These are phyloP conservation scores for Suillus tomentosus DNA, from an alignment of 768 basidiomycete genomes.

Conservation along the genomic window DNA sequence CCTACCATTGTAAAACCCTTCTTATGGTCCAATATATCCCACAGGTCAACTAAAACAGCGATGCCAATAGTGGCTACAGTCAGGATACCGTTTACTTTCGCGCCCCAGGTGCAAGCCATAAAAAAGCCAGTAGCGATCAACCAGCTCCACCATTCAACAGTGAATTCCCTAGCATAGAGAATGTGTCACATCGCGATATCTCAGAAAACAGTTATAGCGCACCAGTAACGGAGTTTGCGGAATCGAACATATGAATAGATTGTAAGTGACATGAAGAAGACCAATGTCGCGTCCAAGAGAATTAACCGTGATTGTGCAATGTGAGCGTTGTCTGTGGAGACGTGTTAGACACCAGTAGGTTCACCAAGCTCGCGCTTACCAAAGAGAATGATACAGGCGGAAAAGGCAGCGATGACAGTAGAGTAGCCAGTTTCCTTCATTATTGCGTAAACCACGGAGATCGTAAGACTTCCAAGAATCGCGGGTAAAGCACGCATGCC, in stretches of 20 bases:
- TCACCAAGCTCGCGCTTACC: constrained; percentile 53
- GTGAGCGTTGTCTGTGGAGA: constrained; percentile 84
- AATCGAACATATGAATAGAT: constrained; percentile 94
- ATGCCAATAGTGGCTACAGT: constrained; percentile 88
- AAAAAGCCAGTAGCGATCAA: constrained; percentile 85
- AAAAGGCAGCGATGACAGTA: constrained; percentile 87
- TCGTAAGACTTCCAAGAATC: constrained; percentile 84
- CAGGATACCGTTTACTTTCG: constrained; percentile 96
- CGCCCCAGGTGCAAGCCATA: constrained; percentile 95
- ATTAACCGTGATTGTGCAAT: constrained; percentile 96
- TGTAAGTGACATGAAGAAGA: constrained; percentile 95
- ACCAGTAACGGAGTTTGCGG: constrained; percentile 91
- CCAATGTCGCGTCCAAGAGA: constrained; percentile 88
- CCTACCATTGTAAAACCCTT: constrained; percentile 78
- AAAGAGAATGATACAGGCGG: constrained; percentile 81
- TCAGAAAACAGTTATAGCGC: constrained; percentile 26
- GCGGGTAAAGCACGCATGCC: constrained; percentile 94
- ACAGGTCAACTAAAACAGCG: constrained; percentile 91
- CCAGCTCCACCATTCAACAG: constrained; percentile 94
- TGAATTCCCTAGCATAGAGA: constrained; percentile 67
- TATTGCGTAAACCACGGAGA: constrained; percentile 91
- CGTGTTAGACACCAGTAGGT: constrained; percentile 10
- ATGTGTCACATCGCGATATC: constrained; percentile 6
- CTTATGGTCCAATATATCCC: constrained; percentile 87
- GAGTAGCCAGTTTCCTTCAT: constrained; percentile 99